Conservation (phyloP, 176 grass and related monocot genomes). For the Oryza australiensis region DNA sequence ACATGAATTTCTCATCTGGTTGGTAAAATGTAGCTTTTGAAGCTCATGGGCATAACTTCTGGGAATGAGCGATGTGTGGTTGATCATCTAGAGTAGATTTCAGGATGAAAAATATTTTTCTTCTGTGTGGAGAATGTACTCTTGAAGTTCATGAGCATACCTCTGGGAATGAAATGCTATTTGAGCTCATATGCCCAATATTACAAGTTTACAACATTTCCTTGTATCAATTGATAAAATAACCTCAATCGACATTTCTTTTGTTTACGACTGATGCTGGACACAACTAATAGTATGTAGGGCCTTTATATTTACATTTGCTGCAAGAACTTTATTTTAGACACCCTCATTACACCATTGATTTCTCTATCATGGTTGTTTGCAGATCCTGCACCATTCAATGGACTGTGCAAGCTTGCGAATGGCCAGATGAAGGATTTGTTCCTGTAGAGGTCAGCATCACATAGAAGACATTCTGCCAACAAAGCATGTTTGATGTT, state of each 20-base stretch:
- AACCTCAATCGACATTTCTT: neutral
- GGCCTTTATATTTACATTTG: neutral
- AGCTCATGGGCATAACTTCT: neutral
- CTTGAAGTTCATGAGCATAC: neutral
- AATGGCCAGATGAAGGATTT: constrained; percentile 65
- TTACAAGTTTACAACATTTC: neutral
- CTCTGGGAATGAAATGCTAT: neutral
- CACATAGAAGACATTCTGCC: constrained; percentile 18
- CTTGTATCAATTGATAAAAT: neutral
- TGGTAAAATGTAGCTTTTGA: neutral
- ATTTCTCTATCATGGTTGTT: constrained; percentile 31
- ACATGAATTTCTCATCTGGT: neutral
- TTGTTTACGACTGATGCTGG: neutral
- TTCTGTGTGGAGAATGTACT: neutral
- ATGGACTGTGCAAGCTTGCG: constrained; percentile 77
- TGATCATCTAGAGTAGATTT: neutral
- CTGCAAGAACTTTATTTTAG: neutral
- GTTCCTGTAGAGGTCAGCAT: constrained; percentile 58
- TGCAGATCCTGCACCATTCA: constrained; percentile 59
- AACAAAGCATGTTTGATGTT: neutral
- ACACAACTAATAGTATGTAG: constrained; percentile 7
- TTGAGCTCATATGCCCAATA: neutral
- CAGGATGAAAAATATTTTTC: no score
- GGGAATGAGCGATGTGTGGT: neutral
- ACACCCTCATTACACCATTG: neutral